Percentiles rank a stretch among this genome's conserved stretches.
These are phyloP conservation scores for Cryptosporidium bovis DNA, from an alignment of 169 alveolate species.

Conservation along the genomic window DNA sequence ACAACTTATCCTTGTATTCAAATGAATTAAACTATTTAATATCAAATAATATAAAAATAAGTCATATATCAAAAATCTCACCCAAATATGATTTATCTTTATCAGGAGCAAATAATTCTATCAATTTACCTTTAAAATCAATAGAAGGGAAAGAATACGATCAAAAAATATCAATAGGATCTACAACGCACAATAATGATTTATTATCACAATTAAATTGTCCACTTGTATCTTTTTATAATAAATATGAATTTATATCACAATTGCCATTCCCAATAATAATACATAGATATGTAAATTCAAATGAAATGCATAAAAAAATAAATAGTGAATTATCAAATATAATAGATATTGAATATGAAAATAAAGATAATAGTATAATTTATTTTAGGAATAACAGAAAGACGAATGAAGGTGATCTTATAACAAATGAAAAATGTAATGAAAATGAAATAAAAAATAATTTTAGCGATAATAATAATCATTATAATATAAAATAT, in stretches of 20 bases:
- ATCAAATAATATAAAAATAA: conserved; percentile 21
- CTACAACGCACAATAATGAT: conserved; percentile 40
- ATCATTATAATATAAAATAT: not conserved
- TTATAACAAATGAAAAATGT: not conserved
- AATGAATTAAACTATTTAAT: conserved; percentile 3
- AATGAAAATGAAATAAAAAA: no score
- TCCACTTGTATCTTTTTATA: conserved; percentile 60
- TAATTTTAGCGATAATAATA: not conserved
- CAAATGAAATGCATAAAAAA: conserved; percentile 45
- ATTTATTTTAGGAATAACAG: conserved; percentile 6
- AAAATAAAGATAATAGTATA: conserved; percentile 31
- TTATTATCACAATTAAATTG: conserved; percentile 54
- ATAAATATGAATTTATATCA: conserved; percentile 49
- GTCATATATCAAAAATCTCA: conserved; percentile 55
- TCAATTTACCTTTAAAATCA: conserved; percentile 54
- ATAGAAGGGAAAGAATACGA: conserved; percentile 5
- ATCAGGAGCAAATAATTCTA: conserved; percentile 16
- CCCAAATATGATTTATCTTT: conserved; percentile 51
- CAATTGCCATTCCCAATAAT: conserved; percentile 67
- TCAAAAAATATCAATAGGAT: conserved; percentile 44
- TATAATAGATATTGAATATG: conserved; percentile 33
- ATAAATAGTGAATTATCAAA: conserved; percentile 2
- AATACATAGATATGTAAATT: conserved; percentile 33
- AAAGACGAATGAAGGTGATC: not conserved
- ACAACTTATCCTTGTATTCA: not conserved